Percentiles rank a stretch among this genome's conserved stretches.
Evolutionary conservation across 257 asterid genomes (phyloP).

Genomic region (Solanum paucissectum): DNA sequence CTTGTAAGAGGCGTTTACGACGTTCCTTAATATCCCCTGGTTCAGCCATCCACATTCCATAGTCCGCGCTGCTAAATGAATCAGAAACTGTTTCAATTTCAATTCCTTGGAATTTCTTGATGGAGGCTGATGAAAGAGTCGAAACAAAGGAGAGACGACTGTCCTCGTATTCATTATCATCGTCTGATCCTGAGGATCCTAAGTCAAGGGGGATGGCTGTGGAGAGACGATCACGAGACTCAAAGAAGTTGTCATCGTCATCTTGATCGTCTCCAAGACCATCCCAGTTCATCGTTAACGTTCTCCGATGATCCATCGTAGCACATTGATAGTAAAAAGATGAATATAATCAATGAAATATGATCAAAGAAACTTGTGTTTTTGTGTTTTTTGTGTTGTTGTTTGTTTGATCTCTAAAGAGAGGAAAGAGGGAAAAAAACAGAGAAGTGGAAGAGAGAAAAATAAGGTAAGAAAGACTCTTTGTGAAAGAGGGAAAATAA

Average conservation of each 20-base stretch:
- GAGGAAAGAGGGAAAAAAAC: not conserved
- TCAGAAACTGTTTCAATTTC: constrained; percentile 9
- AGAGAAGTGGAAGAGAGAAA: constrained; percentile 2
- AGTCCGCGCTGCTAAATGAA: constrained; percentile 23
- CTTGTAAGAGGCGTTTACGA: constrained; percentile 70
- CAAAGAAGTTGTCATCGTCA: constrained; percentile 76
- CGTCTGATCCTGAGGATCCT: constrained; percentile 44
- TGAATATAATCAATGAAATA: not conserved
- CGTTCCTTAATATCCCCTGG: constrained; percentile 86
- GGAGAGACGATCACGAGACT: constrained; percentile 46
- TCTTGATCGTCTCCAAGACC: constrained; percentile 48
- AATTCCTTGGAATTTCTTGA: constrained; percentile 5
- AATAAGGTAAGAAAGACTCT: not conserved
- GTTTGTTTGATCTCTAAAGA: not conserved
- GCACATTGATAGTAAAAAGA: constrained; percentile 13
- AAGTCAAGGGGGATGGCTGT: constrained; percentile 42
- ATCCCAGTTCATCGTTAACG: constrained; percentile 86
- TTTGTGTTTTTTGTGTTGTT: not conserved
- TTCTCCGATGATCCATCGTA: constrained; percentile 55
- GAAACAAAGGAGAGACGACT: constrained; percentile 70
- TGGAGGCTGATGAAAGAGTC: constrained; percentile 34
- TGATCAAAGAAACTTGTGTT: not conserved
- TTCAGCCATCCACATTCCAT: constrained; percentile 84
- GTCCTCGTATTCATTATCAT: constrained; percentile 59
- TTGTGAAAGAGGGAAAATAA: not conserved